Evolutionary conservation across 2,329 filamentous ascomycete species (phyloP).

Genomic region (Colletotrichum horii): DNA sequence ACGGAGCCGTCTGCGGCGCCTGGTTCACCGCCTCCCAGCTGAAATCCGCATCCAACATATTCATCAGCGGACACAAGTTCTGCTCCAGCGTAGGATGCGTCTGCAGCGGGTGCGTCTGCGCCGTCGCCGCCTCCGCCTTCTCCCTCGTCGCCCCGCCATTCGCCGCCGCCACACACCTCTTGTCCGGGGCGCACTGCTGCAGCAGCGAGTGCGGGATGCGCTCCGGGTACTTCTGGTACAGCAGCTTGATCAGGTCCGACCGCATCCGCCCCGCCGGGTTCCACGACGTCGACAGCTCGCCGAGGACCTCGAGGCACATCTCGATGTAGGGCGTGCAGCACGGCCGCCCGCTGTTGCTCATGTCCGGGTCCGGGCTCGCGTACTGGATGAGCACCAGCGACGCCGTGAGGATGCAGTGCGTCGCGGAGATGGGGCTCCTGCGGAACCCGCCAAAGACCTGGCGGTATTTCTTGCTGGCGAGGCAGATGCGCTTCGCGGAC

Average conservation of each 20-base stretch:
- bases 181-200: background rate
- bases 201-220: constrained; percentile 13
- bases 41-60: background rate
- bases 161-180: background rate
- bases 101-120: background rate
- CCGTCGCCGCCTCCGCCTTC: background rate
- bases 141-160: background rate
- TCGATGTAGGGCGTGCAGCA: constrained; percentile 18
- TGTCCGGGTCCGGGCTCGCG: constrained; percentile 11
- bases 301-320: constrained; percentile 9
- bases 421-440: constrained; percentile 37
- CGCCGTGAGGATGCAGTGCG: constrained; percentile 38
- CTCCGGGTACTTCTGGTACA: constrained; percentile 17
- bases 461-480: constrained; percentile 34
- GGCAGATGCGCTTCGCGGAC: constrained; percentile 28
- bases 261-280: constrained; percentile 6
- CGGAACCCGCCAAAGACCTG: constrained; percentile 37
- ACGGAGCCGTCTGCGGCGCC: background rate
- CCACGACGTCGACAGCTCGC: constrained; percentile 11
- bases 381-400: constrained; percentile 29
- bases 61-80: constrained; percentile 15
- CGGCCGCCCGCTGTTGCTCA: constrained; percentile 2
- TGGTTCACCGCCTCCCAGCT: background rate
- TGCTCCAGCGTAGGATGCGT: constrained; percentile 5
- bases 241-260: constrained; percentile 3